Percentiles rank a stretch among this genome's conserved stretches.
These are phyloP conservation scores for Candida stauntonica DNA, from an alignment of 805 yeast genomes.

Conservation along the genomic window DNA sequence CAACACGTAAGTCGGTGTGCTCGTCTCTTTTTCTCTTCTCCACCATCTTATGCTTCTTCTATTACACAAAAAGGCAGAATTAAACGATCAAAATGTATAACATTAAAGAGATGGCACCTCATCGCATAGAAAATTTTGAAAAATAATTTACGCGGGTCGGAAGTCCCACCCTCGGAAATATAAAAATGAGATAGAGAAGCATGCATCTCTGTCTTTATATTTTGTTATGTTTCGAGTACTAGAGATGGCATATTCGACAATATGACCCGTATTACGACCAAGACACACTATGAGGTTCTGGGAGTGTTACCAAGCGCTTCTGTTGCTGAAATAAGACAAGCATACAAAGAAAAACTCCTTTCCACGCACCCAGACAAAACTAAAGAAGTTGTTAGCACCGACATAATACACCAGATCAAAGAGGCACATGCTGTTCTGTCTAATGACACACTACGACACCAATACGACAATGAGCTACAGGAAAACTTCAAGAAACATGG, in stretches of 20 bases:
- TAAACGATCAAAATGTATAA: no score
- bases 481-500: conserved; percentile 31
- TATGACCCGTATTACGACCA: conserved; percentile 13
- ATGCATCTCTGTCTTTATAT: no score
- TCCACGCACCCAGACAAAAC: conserved; percentile 77
- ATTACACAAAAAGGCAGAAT: no score
- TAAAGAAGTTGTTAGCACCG: conserved; percentile 11
- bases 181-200: no score
- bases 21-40: conserved; percentile 34
- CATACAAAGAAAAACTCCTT: conserved; percentile 60
- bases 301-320: conserved; percentile 41
- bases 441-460: conserved; percentile 34
- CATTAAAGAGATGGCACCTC: no score
- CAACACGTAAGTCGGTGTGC: conserved; percentile 38
- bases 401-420: conserved; percentile 44
- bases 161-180: conserved; percentile 5
- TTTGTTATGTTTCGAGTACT: no score
- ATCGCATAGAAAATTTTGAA: conserved; percentile 4
- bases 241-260: no score
- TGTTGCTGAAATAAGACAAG: conserved; percentile 44
- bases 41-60: conserved; percentile 1
- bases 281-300: conserved; percentile 54
- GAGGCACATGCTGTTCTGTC: conserved; percentile 59
- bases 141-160: neutral
- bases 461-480: conserved; percentile 50